Percentiles rank a stretch among this genome's conserved stretches.
phyloP scores from a whole-genome alignment of 108 stramenopile genomes.

The Aureococcus anophagefferens region DNA sequence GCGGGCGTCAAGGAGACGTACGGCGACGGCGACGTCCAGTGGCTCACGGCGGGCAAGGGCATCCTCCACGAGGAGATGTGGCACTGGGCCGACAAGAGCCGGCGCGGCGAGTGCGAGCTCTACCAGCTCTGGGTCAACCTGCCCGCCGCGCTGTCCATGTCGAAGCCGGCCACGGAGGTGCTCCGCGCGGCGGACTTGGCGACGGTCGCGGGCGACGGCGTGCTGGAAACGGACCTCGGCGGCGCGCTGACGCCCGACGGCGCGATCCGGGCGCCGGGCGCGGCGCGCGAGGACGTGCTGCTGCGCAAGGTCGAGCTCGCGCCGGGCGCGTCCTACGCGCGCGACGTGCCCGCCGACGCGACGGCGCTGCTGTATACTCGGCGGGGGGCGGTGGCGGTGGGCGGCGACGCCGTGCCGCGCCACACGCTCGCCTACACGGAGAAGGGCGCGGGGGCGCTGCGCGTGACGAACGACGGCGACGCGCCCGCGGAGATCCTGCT shows the following conservation, averaged over 20 bases:
- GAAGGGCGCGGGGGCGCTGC: conserved; percentile 27
- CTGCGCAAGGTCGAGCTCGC: background rate
- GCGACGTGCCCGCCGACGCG: background rate
- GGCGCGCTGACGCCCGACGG: background rate
- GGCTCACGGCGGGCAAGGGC: conserved; percentile 67
- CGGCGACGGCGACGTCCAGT: conserved; percentile 54
- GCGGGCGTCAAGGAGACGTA: conserved; percentile 56
- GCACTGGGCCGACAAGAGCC: conserved; percentile 33
- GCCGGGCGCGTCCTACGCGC: background rate
- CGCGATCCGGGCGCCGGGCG: background rate
- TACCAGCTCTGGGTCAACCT: conserved; percentile 76
- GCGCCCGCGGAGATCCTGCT: conserved; percentile 52
- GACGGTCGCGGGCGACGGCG: background rate
- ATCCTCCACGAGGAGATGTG: conserved; percentile 81
- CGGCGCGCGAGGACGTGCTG: conserved; percentile 9
- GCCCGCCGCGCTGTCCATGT: conserved; percentile 43
- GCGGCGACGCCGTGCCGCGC: conserved; percentile 22
- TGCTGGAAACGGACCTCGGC: conserved; percentile 8
- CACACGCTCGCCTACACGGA: conserved; percentile 58
- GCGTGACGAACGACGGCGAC: conserved; percentile 12
- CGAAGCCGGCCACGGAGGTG: conserved; percentile 37
- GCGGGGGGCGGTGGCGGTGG: background rate
- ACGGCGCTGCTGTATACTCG: background rate
- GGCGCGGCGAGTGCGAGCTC: conserved; percentile 46
- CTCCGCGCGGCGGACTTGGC: conserved; percentile 26